phyloP scores from a whole-genome alignment of 371 early-diverging fungal genomes.

The Circinella umbellata region DNA sequence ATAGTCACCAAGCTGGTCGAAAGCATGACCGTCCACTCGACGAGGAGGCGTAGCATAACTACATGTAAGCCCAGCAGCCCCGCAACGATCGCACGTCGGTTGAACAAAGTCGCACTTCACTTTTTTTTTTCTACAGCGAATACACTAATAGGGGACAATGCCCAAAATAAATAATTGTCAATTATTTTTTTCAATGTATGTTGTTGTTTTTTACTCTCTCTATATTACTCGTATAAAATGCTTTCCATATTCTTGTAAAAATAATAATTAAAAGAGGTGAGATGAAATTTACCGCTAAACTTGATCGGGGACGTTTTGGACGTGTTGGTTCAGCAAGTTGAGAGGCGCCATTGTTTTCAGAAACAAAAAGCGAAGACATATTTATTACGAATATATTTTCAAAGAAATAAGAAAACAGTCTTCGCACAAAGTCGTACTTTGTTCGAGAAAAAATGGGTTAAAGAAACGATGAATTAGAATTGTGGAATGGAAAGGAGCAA shows the following conservation, averaged over 20 bases:
- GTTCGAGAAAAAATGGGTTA: too few relatives aligned
- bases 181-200: not conserved
- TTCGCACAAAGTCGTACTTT: too few relatives aligned
- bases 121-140: slow-evolving; percentile 67
- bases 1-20: slow-evolving; percentile 57
- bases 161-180: slow-evolving; percentile 7
- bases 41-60: slow-evolving; percentile 57
- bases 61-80: slow-evolving; percentile 53
- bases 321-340: slow-evolving; percentile 45
- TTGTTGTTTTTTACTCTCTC: too few relatives aligned
- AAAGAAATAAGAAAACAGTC: too few relatives aligned
- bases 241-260: too few relatives aligned
- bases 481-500: not conserved
- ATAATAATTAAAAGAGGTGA: too few relatives aligned
- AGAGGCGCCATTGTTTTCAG: slow-evolving; percentile 32
- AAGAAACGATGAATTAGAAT: not conserved
- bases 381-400: too few relatives aligned
- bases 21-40: slow-evolving; percentile 62
- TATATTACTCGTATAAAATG: too few relatives aligned
- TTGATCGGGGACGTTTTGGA: slow-evolving; percentile 51
- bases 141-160: slow-evolving; percentile 34
- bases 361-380: slow-evolving; percentile 48
- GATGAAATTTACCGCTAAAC: slow-evolving; percentile 46
- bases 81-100: slow-evolving; percentile 66
- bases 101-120: slow-evolving; percentile 70